Evolutionary conservation across 345 rosid genomes (phyloP).

Genomic region (Syzygium grande): DNA sequence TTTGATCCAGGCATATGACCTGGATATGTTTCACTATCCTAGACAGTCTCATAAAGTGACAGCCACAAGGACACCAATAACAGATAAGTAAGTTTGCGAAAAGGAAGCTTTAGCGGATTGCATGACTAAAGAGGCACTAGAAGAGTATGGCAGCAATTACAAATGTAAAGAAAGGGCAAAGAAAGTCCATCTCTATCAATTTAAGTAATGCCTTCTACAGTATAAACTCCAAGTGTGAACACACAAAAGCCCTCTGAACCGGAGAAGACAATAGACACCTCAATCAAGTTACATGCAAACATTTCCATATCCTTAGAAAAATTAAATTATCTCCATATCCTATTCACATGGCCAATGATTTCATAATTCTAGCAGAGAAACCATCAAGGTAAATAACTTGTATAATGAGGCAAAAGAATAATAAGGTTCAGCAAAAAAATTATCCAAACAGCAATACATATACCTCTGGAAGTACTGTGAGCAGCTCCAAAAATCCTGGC

Average conservation of each 20-base stretch:
- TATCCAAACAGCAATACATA: neutral
- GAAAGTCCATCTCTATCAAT: neutral
- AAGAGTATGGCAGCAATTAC: neutral
- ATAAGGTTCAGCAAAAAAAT: neutral
- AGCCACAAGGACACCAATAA: neutral
- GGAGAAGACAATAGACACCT: neutral
- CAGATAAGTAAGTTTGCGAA: neutral
- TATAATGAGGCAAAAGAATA: neutral
- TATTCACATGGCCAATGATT: neutral
- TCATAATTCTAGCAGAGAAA: neutral
- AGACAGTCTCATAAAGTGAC: neutral
- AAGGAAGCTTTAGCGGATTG: neutral
- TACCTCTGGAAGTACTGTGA: slow-evolving; percentile 98
- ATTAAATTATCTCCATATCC: neutral
- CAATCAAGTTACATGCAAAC: neutral
- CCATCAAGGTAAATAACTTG: neutral
- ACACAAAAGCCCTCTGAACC: neutral
- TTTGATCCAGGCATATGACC: neutral
- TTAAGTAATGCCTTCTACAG: neutral
- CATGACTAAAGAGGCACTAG: neutral
- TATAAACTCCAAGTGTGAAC: neutral
- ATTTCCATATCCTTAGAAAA: neutral
- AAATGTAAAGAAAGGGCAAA: neutral
- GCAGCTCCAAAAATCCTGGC: slow-evolving; percentile 96
- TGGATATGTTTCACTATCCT: neutral